Conservation (phyloP, 495 filamentous ascomycete species). For the Lepidopterella palustris region DNA sequence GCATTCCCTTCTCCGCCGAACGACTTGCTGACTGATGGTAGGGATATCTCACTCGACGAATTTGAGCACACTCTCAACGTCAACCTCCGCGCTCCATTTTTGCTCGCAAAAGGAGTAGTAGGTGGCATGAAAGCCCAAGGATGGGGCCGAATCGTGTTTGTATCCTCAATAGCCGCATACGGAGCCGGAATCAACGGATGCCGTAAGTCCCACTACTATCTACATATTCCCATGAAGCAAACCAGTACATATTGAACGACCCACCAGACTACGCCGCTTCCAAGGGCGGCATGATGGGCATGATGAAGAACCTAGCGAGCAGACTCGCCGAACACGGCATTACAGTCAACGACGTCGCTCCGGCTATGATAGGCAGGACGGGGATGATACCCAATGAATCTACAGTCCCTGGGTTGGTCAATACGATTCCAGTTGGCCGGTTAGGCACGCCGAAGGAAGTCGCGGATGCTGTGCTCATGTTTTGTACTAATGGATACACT, state of each 20-base stretch:
- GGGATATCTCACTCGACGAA: constrained; percentile 53
- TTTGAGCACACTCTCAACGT: constrained; percentile 61
- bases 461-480: constrained; percentile 61
- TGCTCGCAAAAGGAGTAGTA: constrained; percentile 58
- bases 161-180: constrained; percentile 60
- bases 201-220: constrained; percentile 36
- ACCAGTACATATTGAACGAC: not conserved
- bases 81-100: constrained; percentile 60
- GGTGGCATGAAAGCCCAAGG: constrained; percentile 55
- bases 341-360: constrained; percentile 69
- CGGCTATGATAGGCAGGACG: constrained; percentile 62
- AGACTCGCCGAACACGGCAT: constrained; percentile 57
- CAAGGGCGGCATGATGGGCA: constrained; percentile 54
- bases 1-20: not conserved
- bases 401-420: constrained; percentile 26
- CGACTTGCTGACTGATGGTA: not conserved
- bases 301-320: constrained; percentile 62
- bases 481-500: constrained; percentile 62
- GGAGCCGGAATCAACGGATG: constrained; percentile 64
- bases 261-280: constrained; percentile 57
- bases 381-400: constrained; percentile 31
- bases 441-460: constrained; percentile 62
- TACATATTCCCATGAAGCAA: not conserved
- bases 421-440: constrained; percentile 54
- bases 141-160: constrained; percentile 64